phyloP scores from a whole-genome alignment of 441 rosid genomes.

The Raphanus hybrid region DNA sequence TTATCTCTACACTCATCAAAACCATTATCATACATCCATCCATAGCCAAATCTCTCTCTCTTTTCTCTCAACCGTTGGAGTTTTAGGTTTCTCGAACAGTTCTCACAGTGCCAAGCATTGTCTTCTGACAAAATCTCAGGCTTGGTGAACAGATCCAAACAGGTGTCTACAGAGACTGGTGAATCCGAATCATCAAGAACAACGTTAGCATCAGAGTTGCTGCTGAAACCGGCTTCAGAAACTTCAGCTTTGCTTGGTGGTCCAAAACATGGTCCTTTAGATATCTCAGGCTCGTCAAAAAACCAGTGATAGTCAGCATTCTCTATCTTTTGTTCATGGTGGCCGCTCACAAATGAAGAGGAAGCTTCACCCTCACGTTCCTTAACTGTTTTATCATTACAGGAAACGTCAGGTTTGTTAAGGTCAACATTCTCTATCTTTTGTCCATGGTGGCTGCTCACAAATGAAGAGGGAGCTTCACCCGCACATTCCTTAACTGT shows the following conservation, averaged over 20 bases:
- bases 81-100: conserved; percentile 61
- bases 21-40: background rate
- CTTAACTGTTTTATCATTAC: background rate
- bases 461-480: conserved; percentile 24
- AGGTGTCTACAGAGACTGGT: conserved; percentile 84
- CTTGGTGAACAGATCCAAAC: conserved; percentile 77
- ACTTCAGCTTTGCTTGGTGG: conserved; percentile 59
- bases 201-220: conserved; percentile 75
- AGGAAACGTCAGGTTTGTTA: background rate
- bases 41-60: background rate
- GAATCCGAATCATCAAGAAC: conserved; percentile 87
- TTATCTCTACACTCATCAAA: conserved; percentile 33
- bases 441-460: background rate
- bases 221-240: background rate
- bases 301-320: conserved; percentile 63
- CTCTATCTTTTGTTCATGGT: conserved; percentile 57
- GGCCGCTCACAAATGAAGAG: conserved; percentile 37
- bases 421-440: background rate
- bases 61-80: conserved; percentile 48
- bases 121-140: conserved; percentile 79
- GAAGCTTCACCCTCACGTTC: background rate
- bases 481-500: conserved; percentile 57
- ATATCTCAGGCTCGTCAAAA: conserved; percentile 76
- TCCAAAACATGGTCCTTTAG: conserved; percentile 53
- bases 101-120: conserved; percentile 96